Base-by-base conservation (phyloP, 257 asterid species). In the Solanum chilense region DNA sequence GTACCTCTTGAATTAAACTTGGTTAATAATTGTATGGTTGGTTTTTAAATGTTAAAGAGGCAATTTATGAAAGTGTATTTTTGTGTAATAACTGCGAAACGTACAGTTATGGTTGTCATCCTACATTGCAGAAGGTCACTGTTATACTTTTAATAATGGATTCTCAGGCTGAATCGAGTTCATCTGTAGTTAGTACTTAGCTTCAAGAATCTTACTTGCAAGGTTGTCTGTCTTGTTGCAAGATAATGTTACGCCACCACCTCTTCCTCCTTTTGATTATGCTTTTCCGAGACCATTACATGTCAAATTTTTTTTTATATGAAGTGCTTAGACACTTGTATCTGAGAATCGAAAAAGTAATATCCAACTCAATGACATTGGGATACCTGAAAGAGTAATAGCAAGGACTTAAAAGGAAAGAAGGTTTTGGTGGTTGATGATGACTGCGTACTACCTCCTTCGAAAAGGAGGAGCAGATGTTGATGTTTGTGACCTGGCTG, bases 161-260 rank as follows among this genome's bases (percentile, higher is more conserved):
- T 84, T 89, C 87, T 4, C 62, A 84, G 33, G 92, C 87, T 25
- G 92, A 93, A 66, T 87, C 92, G 86, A 88, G 89, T n/a, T 76
- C 86, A 39, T 90, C 90, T 0, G 87, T 96, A 80, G 94, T 89
- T 20, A 94, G 92, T 60, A 80, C 93, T 89, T 20, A 94, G 92
- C 68, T 94, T 95, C 52, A 90, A 88, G 92, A 35, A 80, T 47
- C 83, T 89, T 14, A 58, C 10, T 27, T 78, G 84, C 14, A 90
- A 93, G 86, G 93, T 95, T 41, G 94, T 94, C 64, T 41, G 93
- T 94, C 69, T 93, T 98, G 98, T 87, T 93, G 42, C 93, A 92
- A 74, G 87, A 58, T 88, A 91, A 78, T 78, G 41, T 14, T 25
- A 45, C 41, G 2, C 42, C 39, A 41, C 68, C n/a, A 90, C 88